Evolutionary conservation across 2,329 filamentous ascomycete genomes (phyloP), one percentile per base, ranked within the genome.

Genomic region (Pyrenochaeta sp.): DNA sequence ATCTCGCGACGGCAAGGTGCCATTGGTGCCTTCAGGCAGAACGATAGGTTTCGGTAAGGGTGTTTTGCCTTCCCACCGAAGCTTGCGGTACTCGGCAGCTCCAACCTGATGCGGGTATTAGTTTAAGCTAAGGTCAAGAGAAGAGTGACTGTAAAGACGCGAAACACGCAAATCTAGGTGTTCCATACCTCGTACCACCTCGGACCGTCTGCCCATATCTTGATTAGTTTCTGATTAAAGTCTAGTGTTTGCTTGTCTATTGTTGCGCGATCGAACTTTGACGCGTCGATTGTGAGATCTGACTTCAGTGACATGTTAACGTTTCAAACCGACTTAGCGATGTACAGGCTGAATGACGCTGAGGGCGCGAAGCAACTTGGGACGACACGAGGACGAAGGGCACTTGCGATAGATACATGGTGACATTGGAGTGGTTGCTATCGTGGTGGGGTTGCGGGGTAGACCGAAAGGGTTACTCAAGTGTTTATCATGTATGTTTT

Each of bases 31-130:
- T 19, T 77, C 73, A 0, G 80, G 75, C 0, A 87, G 73, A 2
- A 82, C 74, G 2, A 78, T 69, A 0, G 83, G 82, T 52, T 76
- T 77, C 1, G 84, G 83, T 1, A 86, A 67, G 0, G 81, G 76
- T 0, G 83, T 85, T 64, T 87, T 81, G 39, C 85, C 85, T 24
- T 80, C 79, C 74, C 79, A 81, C 13, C 82, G 77, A 80, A 87
- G 83, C 62, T 83, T 76, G 3, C 86, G 80, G 66, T 85, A 87
- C 64, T 80, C 81, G 13, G 78, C 76, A 7, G 84, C 83, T 8
- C 85, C 85, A 37, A 86, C 79, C 80, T 84, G 48, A 25, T 27
- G 10, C 51, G 27, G 52, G 19, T 45, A 9, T 25, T 3, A 39
- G 40, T 32, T 24, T 8, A 15, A 32, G 40, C 15, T 28, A 12